Percentiles rank a stretch among this genome's conserved stretches.
Conservation (phyloP, 2,329 filamentous ascomycete species). For the Hymenotorrendiella dingleyae region DNA sequence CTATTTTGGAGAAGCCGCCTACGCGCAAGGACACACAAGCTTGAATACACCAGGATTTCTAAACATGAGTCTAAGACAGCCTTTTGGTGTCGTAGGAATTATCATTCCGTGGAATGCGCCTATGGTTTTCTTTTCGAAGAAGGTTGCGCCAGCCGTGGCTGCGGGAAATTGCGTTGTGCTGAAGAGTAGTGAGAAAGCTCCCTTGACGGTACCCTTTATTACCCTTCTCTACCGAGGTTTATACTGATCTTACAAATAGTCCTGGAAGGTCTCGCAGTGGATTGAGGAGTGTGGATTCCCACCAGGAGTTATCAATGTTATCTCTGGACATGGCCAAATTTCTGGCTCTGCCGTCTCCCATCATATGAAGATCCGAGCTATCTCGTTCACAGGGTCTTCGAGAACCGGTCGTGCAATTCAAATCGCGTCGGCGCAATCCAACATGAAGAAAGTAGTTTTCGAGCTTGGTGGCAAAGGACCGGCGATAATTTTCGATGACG, state of each 20-base stretch:
- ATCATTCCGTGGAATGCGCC: conserved; percentile 56
- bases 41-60: conserved; percentile 37
- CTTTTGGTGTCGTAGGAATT: conserved; percentile 38
- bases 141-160: conserved; percentile 54
- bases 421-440: conserved; percentile 55
- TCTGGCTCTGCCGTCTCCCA: conserved; percentile 25
- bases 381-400: conserved; percentile 69
- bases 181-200: conserved; percentile 37
- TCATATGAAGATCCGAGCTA: conserved; percentile 30
- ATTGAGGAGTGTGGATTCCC: conserved; percentile 25
- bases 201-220: conserved; percentile 48
- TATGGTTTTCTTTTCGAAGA: conserved; percentile 42
- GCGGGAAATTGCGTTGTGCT: conserved; percentile 47
- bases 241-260: conserved; percentile 21
- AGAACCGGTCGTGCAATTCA: conserved; percentile 65
- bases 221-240: conserved; percentile 43
- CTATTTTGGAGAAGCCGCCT: conserved; percentile 37
- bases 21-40: conserved; percentile 34
- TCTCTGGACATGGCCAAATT: conserved; percentile 34
- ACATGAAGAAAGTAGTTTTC: conserved; percentile 55
- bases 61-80: conserved; percentile 57
- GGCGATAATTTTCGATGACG: conserved; percentile 55
- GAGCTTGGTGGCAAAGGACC: conserved; percentile 62
- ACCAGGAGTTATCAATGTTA: conserved; percentile 35
- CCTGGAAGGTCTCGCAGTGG: conserved; percentile 38